Percentiles rank a stretch among this genome's conserved stretches.
Conservation (phyloP, 257 asterid species). For the Primulina huaijiensis region DNA sequence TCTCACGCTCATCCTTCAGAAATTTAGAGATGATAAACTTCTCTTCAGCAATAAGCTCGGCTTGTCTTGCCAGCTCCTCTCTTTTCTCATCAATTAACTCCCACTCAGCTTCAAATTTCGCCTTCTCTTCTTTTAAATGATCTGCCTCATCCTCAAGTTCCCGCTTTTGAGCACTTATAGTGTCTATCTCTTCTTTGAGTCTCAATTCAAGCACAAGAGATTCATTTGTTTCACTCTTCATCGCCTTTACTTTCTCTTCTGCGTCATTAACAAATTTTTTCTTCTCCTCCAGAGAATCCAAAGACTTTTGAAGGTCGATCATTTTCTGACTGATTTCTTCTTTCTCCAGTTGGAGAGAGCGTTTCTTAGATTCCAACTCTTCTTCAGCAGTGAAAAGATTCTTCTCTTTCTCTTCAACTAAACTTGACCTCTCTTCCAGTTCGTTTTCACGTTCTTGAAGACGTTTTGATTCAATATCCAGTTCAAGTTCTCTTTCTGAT, state of each 20-base stretch:
- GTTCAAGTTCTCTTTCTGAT: slow-evolving; percentile 67
- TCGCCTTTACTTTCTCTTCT: slow-evolving; percentile 65
- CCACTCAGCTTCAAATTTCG: slow-evolving; percentile 92
- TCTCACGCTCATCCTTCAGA: slow-evolving; percentile 73
- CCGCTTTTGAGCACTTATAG: slow-evolving; percentile 63
- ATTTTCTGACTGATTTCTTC: slow-evolving; percentile 47
- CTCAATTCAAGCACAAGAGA: slow-evolving; percentile 60
- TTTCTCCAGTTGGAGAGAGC: slow-evolving; percentile 49
- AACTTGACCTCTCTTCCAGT: slow-evolving; percentile 49
- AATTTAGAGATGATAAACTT: slow-evolving; percentile 56
- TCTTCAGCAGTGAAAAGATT: slow-evolving; percentile 48
- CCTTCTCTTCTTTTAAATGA: slow-evolving; percentile 68
- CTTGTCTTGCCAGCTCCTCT: slow-evolving; percentile 71
- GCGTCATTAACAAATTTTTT: slow-evolving; percentile 46
- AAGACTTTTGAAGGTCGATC: slow-evolving; percentile 57
- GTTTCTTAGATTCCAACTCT: slow-evolving; percentile 47
- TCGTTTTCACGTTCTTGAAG: slow-evolving; percentile 58
- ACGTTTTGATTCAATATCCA: slow-evolving; percentile 46
- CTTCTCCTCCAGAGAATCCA: slow-evolving; percentile 61
- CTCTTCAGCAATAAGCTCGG: slow-evolving; percentile 74
- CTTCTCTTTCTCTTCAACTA: slow-evolving; percentile 54
- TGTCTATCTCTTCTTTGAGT: slow-evolving; percentile 90
- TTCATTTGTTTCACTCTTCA: slow-evolving; percentile 75
- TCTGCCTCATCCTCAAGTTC: slow-evolving; percentile 80
- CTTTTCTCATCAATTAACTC: slow-evolving; percentile 87